Percentiles rank a stretch among this genome's conserved stretches.
phyloP scores from a whole-genome alignment of 768 basidiomycete species.

The Cubamyces lactineus region DNA sequence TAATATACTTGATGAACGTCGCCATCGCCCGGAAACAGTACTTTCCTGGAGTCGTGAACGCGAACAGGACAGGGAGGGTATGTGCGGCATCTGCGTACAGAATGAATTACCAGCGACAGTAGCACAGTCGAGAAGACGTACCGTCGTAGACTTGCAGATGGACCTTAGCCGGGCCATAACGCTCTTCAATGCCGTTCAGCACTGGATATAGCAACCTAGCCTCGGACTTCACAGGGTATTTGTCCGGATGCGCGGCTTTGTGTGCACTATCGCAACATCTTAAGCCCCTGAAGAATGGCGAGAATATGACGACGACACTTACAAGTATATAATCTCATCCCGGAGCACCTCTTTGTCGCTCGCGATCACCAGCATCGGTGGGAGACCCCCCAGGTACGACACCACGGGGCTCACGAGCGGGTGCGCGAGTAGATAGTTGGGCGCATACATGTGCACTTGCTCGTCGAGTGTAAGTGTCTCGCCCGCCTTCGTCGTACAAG shows the following conservation, averaged over 20 bases:
- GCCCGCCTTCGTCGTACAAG: constrained; percentile 49
- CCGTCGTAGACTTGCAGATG: constrained; percentile 95
- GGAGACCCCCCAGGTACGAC: constrained; percentile 87
- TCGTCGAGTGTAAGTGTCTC: constrained; percentile 57
- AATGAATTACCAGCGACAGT: neutral
- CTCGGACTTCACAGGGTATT: constrained; percentile 54
- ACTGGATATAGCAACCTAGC: constrained; percentile 57
- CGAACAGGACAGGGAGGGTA: constrained; percentile 71
- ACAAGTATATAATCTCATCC: constrained; percentile 91
- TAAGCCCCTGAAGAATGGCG: neutral
- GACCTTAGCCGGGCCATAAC: constrained; percentile 69
- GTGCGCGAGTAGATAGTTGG: constrained; percentile 75
- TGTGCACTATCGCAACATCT: constrained; percentile 64
- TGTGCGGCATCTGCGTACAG: constrained; percentile 62
- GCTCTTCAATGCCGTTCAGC: constrained; percentile 56
- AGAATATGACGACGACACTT: constrained; percentile 32
- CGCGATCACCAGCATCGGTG: constrained; percentile 82
- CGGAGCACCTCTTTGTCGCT: constrained; percentile 91
- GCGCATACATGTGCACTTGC: constrained; percentile 87
- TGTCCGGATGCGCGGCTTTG: constrained; percentile 83
- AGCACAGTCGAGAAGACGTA: constrained; percentile 31
- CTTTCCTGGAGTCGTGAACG: constrained; percentile 78
- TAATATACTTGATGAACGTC: constrained; percentile 67
- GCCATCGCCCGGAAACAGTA: constrained; percentile 82
- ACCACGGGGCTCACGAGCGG: constrained; percentile 83